Evolutionary conservation across 106 monocot genomes (phyloP), one percentile per base, ranked within the genome.

Genomic region (Vanilla planifolia): DNA sequence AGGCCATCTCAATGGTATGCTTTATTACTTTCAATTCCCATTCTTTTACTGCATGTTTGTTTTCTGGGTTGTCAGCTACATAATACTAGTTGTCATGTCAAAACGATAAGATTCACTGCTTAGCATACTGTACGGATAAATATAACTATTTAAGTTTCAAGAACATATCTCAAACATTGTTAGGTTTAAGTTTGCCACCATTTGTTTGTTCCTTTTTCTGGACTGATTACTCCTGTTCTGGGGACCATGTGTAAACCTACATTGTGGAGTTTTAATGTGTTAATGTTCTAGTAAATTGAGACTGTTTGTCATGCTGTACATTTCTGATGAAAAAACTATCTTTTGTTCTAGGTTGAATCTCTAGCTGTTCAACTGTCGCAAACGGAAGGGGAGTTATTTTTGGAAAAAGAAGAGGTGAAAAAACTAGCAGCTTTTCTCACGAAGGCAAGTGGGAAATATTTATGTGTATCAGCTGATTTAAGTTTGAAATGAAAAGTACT

Each of bases 1-100:
- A 86, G 70, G 82, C 94, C 29, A 95, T 95, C 51, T 85, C 94
- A 63, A 80, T 95, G 94, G 94, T 95, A 55, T 68, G 48, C 37
- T 34, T 5, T 57, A 8, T 57, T 35, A 8, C 0, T 5, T 29
- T 53, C n/a, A n/a, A n/a, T n/a, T 35, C 34, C 10, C 17, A 22
- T 57, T 57, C 6, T 8, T 35, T 55, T 57, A 8, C 8, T 57
- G 21, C n/a, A n/a, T n/a, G n/a, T n/a, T n/a, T n/a, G n/a, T n/a
- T n/a, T n/a, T n/a, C n/a, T n/a, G n/a, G n/a, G n/a, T n/a, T n/a
- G n/a, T n/a, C n/a, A n/a, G n/a, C n/a, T n/a, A n/a, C n/a, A n/a
- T n/a, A n/a, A n/a, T n/a, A n/a, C n/a, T n/a, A n/a, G n/a, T n/a
- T n/a, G n/a, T n/a, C n/a, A n/a, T n/a, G n/a, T n/a, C n/a, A n/a